These are phyloP conservation scores for Pseudogymnoascus sp. DNA, from an alignment of 2,329 filamentous ascomycete species.

Conservation along the genomic window DNA sequence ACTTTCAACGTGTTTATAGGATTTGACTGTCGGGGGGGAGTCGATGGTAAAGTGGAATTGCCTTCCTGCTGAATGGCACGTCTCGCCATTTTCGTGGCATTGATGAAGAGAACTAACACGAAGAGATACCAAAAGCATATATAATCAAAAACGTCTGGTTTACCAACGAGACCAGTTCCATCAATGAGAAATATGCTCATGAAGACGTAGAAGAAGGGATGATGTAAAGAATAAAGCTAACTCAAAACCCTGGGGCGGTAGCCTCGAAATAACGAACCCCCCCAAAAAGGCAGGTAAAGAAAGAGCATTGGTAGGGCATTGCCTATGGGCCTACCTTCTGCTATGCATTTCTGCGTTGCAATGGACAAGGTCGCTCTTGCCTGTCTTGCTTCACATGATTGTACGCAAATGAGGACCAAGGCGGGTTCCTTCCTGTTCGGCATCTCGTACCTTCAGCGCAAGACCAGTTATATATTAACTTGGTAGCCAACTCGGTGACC, in stretches of 20 bases:
- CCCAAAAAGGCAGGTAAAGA: background rate
- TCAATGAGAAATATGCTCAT: background rate
- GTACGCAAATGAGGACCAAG: background rate
- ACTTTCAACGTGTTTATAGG: background rate
- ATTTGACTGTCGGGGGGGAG: background rate
- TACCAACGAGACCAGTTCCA: constrained; percentile 1
- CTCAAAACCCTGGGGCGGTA: background rate
- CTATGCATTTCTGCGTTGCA: background rate
- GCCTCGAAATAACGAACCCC: background rate
- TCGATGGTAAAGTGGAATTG: background rate
- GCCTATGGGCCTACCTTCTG: background rate
- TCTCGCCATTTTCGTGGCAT: background rate
- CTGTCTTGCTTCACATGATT: background rate
- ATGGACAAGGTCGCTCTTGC: background rate
- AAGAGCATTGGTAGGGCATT: background rate
- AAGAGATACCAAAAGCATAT: constrained; percentile 5
- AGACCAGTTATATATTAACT: background rate
- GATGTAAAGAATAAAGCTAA: background rate
- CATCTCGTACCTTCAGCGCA: background rate
- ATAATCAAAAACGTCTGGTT: background rate
- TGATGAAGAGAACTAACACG: background rate
- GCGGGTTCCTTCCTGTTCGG: background rate
- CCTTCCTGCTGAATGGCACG: background rate
- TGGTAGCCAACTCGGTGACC: too few relatives aligned
- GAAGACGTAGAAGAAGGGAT: background rate